Conservation (phyloP, 2,329 filamentous ascomycete species). For the Aureobasidium sp. region DNA sequence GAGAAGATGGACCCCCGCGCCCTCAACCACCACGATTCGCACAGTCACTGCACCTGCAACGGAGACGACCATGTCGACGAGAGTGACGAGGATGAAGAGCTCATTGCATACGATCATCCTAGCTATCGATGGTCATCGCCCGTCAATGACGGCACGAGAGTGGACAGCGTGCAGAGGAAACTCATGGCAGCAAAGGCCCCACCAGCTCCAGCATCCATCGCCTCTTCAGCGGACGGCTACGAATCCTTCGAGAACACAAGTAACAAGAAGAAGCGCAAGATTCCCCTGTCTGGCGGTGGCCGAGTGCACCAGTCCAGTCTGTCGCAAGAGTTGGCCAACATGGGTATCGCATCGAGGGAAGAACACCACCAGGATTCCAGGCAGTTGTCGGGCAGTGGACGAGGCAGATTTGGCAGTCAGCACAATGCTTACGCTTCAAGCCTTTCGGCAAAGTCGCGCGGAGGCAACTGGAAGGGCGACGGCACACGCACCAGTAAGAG, state of each 20-base stretch:
- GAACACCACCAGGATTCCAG: conserved; percentile 29
- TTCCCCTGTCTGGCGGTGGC: conserved; percentile 85
- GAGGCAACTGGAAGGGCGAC: conserved; percentile 27
- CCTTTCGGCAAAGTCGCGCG: conserved; percentile 38
- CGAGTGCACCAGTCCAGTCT: conserved; percentile 64
- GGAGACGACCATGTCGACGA: conserved; percentile 57
- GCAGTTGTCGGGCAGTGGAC: conserved; percentile 50
- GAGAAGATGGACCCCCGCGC: conserved; percentile 30
- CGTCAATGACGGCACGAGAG: conserved; percentile 29
- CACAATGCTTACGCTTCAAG: conserved; percentile 46
- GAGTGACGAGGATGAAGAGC: conserved; percentile 70
- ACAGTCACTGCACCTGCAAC: conserved; percentile 53
- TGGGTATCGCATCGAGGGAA: conserved; percentile 58
- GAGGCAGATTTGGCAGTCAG: conserved; percentile 81
- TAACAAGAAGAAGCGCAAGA: conserved; percentile 99
- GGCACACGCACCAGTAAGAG: conserved; percentile 25
- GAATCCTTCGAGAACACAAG: conserved; percentile 99
- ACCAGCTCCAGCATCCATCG: conserved; percentile 58
- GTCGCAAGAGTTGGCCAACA: conserved; percentile 69
- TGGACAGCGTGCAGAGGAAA: conserved; percentile 37
- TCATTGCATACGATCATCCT: conserved; percentile 45
- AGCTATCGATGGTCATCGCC: conserved; percentile 45
- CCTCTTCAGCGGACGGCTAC: conserved; percentile 85
- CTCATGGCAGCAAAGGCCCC: conserved; percentile 37
- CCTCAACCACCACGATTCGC: conserved; percentile 42